Percentiles rank a stretch among this genome's conserved stretches.
These are phyloP conservation scores for Pseudopithomyces maydicus DNA, from an alignment of 2,329 filamentous ascomycete genomes.

Conservation along the genomic window DNA sequence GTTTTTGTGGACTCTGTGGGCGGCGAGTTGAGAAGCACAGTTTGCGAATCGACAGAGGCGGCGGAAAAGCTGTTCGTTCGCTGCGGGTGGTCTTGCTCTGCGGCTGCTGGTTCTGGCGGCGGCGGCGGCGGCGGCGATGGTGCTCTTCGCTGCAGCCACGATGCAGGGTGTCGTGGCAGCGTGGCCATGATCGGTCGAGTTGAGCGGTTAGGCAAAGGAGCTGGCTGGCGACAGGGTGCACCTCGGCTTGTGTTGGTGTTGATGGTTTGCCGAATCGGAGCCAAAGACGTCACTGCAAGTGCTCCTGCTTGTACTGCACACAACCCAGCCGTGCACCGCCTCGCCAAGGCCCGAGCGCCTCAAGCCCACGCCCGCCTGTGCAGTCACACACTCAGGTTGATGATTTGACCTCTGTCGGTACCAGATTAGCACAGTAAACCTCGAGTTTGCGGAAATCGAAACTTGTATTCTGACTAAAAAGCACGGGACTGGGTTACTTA, in stretches of 20 bases:
- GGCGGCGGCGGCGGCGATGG: conserved; percentile 29
- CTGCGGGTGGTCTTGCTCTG: conserved; percentile 22
- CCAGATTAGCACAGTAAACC: no score
- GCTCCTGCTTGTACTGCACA: neutral
- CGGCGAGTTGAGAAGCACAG: conserved; percentile 49
- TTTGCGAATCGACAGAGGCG: conserved; percentile 53
- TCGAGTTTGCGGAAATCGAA: no score
- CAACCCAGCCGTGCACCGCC: conserved; percentile 7
- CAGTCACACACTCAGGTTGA: neutral
- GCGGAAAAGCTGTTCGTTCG: conserved; percentile 45
- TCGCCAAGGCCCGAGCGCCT: neutral
- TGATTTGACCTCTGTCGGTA: no score
- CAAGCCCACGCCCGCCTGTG: neutral
- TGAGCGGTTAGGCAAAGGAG: neutral
- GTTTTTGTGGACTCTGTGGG: conserved; percentile 19
- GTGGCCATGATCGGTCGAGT: conserved; percentile 44
- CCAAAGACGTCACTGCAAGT: conserved; percentile 23
- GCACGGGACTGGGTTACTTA: no score
- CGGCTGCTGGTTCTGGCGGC: conserved; percentile 21
- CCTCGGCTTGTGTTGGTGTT: conserved; percentile 18
- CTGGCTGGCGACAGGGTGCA: neutral
- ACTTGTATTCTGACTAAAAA: no score
- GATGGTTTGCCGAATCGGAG: conserved; percentile 21
- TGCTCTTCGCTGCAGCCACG: conserved; percentile 36
- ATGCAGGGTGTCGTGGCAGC: conserved; percentile 39